Evolutionary conservation across 179 eudicot genomes (phyloP), one percentile per base, ranked within the genome.

Genomic region (Corrigiola litoralis): DNA sequence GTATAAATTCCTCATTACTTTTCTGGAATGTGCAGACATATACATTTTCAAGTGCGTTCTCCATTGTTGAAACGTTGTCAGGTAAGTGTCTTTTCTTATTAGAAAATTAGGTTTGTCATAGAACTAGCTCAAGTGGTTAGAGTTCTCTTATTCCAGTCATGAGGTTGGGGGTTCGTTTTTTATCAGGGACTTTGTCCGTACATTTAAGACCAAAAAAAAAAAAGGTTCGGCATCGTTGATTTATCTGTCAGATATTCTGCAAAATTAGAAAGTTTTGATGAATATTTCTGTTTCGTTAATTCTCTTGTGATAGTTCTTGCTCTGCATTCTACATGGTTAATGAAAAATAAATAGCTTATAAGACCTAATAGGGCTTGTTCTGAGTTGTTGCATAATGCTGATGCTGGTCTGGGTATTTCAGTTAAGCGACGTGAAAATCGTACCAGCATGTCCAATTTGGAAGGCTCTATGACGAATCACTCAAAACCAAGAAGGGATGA

Each of bases 1-100:
- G 37, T 63, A 32, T 63, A 23, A 31, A 29, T 58, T 71, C 61
- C 63, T 76, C 56, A 74, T 57, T 49, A 42, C 31, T 61, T 61
- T 65, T 67, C 60, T 75, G 58, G 47, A 65, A 16, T 60, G 13
- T 81, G 86, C 96, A 94, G 99, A 91, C 95, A 45, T 94, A 94
- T 69, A 69, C 81, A 42, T 94, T 94, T 79, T 86, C 97, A 58
- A 79, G 91, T 70, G 81, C 99, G 73, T 83, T 94, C 68, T 84
- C 99, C 49, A 86, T 90, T 63, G 77, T 94, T 56, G 95, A 94
- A 58, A 94, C 88, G 23, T 75, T 94, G 54, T 59, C 97, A 78
- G 99, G 99, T 94, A 65, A 78, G 59, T 70, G 46, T n/a, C 7
- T 65, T 33, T 49, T 28, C 42, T 42, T 44, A 42, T 31, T 42